Conservation (phyloP, 108 stramenopile genomes). For the Discostella pseudostelligera region DNA sequence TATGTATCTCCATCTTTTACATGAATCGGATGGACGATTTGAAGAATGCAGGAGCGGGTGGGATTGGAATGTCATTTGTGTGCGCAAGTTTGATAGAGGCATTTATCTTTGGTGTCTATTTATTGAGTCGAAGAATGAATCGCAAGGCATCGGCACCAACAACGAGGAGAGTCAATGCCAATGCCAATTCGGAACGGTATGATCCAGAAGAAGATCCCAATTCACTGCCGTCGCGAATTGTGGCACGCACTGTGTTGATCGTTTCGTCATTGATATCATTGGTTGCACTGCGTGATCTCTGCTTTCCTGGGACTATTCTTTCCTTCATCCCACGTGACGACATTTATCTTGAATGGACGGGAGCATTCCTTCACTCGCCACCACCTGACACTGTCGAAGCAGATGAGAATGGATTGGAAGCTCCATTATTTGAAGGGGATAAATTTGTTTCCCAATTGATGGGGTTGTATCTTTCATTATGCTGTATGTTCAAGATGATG, state of each 20-base stretch:
- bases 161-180: not conserved
- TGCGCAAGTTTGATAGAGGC: conserved; percentile 63
- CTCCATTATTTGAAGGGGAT: conserved; percentile 73
- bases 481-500: conserved; percentile 67
- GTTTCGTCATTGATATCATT: conserved; percentile 58
- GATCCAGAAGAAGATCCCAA: conserved; percentile 43
- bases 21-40: conserved; percentile 56
- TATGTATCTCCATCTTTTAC: conserved; percentile 56
- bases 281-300: conserved; percentile 71
- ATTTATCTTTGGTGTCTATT: conserved; percentile 55
- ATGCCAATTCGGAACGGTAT: conserved; percentile 2
- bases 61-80: conserved; percentile 50
- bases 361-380: conserved; percentile 83
- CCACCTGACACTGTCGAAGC: conserved; percentile 76
- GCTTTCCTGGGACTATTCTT: conserved; percentile 72
- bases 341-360: conserved; percentile 87
- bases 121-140: conserved; percentile 33
- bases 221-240: conserved; percentile 70
- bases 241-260: conserved; percentile 65
- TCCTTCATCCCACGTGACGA: conserved; percentile 83
- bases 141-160: not conserved
- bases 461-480: conserved; percentile 63
- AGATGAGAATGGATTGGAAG: conserved; percentile 65
- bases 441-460: conserved; percentile 73
- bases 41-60: conserved; percentile 54